These are phyloP conservation scores for Colletotrichum australisinense DNA, from an alignment of 2,329 filamentous ascomycete genomes.

Conservation along the genomic window DNA sequence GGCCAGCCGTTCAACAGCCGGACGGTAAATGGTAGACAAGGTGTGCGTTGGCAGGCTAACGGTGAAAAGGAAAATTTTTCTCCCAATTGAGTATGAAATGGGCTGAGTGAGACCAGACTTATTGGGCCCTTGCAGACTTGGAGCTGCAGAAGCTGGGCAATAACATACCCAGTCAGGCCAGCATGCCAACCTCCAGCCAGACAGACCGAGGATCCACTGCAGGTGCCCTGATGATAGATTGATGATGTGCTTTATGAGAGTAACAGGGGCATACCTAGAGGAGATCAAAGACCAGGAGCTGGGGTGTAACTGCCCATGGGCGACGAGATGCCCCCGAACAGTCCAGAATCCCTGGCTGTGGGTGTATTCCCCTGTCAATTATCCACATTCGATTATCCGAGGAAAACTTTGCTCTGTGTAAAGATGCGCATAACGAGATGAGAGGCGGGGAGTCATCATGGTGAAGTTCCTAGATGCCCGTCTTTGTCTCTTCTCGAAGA, in stretches of 20 bases:
- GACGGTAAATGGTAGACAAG: conserved; percentile 7
- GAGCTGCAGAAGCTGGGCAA: conserved; percentile 23
- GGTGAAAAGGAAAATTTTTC: conserved; percentile 8
- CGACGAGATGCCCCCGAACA: background rate
- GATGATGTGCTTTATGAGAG: conserved; percentile 19
- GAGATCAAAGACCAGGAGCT: background rate
- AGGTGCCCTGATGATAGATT: conserved; percentile 24
- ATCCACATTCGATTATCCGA: conserved; percentile 23
- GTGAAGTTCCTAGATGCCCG: background rate
- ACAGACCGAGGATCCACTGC: conserved; percentile 8
- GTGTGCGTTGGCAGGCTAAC: conserved; percentile 31
- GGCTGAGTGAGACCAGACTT: conserved; percentile 31
- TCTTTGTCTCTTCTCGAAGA: background rate
- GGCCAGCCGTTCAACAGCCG: background rate
- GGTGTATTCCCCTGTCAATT: background rate
- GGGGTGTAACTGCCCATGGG: background rate
- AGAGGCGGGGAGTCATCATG: background rate
- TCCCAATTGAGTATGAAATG: conserved; percentile 10
- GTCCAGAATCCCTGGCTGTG: conserved; percentile 6
- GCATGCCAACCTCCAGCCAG: conserved; percentile 1
- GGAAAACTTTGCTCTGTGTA: background rate
- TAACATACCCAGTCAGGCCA: background rate
- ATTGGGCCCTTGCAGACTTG: conserved; percentile 26
- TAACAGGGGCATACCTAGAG: background rate
- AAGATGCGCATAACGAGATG: background rate